These are phyloP conservation scores for Atkinsonella hypoxylon DNA, from an alignment of 2,329 filamentous ascomycete genomes.

Conservation along the genomic window DNA sequence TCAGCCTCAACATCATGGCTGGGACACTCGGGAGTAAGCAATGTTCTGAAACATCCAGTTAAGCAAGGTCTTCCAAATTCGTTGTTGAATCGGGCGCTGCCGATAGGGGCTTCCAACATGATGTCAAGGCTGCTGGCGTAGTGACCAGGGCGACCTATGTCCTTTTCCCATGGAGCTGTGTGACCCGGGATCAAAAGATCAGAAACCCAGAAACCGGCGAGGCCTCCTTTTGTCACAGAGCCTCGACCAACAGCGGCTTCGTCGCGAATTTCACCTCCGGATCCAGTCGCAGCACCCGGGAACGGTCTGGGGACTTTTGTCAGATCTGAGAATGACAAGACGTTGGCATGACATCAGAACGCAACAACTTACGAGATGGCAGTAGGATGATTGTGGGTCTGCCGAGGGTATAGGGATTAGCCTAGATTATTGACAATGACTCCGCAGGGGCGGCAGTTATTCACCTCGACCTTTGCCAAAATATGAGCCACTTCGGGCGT, in stretches of 20 bases:
- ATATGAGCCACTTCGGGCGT: slow-evolving; percentile 80
- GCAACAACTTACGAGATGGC: slow-evolving; percentile 54
- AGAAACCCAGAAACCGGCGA: slow-evolving; percentile 89
- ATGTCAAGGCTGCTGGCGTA: slow-evolving; percentile 92
- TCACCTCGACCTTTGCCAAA: slow-evolving; percentile 72
- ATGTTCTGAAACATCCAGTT: slow-evolving; percentile 81
- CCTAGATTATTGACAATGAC: background rate
- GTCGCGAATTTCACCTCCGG: slow-evolving; percentile 90
- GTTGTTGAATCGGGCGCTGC: slow-evolving; percentile 92
- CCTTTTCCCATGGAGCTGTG: slow-evolving; percentile 76
- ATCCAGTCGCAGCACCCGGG: slow-evolving; percentile 85
- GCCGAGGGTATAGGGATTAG: background rate
- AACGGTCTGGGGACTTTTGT: slow-evolving; percentile 41
- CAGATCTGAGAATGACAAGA: background rate
- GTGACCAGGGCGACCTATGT: slow-evolving; percentile 80
- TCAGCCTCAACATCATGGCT: slow-evolving; percentile 23
- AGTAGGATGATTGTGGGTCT: slow-evolving; percentile 91
- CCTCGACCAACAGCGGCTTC: slow-evolving; percentile 90
- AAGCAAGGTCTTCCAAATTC: slow-evolving; percentile 89
- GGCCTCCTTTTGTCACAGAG: slow-evolving; percentile 82
- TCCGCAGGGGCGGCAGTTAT: background rate
- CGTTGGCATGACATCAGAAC: background rate
- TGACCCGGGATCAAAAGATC: slow-evolving; percentile 82
- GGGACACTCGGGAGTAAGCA: slow-evolving; percentile 43
- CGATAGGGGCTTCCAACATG: slow-evolving; percentile 94